These are phyloP conservation scores for Nephromyces sp. DNA, from an alignment of 169 alveolate species.

Conservation along the genomic window DNA sequence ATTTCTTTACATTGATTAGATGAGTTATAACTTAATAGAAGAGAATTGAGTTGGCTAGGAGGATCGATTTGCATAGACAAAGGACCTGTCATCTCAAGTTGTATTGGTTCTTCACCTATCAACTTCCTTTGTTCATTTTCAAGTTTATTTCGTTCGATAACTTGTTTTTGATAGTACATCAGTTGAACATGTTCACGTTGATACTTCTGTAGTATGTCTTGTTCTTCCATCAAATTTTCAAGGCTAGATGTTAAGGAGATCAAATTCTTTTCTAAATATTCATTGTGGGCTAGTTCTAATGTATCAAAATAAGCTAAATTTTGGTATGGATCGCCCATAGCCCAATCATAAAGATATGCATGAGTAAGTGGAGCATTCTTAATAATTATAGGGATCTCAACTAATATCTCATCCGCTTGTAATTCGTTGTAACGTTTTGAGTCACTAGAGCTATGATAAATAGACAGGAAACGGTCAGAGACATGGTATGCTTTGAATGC, in stretches of 20 bases:
- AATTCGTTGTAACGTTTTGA: constrained; percentile 41
- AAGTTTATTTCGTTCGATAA: constrained; percentile 58
- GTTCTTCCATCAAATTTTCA: constrained; percentile 59
- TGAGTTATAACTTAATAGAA: constrained; percentile 10
- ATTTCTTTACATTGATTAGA: constrained; percentile 5
- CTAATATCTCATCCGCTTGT: constrained; percentile 49
- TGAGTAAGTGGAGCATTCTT: constrained; percentile 62
- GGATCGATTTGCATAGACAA: constrained; percentile 7
- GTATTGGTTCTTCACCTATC: constrained; percentile 65
- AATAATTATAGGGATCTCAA: constrained; percentile 61
- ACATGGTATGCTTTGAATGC: constrained; percentile 67
- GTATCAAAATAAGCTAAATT: constrained; percentile 48
- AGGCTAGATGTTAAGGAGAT: constrained; percentile 50
- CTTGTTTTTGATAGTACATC: constrained; percentile 62
- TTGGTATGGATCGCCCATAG: constrained; percentile 42
- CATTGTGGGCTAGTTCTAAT: constrained; percentile 41
- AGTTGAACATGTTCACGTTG: constrained; percentile 62
- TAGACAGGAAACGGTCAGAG: constrained; percentile 41
- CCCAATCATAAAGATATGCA: constrained; percentile 58
- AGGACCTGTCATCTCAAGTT: constrained; percentile 27
- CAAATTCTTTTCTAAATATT: constrained; percentile 49
- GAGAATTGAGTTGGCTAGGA: constrained; percentile 13
- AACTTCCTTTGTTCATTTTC: constrained; percentile 68
- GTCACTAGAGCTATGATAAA: constrained; percentile 46
- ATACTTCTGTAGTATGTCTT: constrained; percentile 57